Percentiles rank a stretch among this genome's conserved stretches.
Conservation (phyloP, 1,139 yeast genomes). For the Suhomyces coccinellae region DNA sequence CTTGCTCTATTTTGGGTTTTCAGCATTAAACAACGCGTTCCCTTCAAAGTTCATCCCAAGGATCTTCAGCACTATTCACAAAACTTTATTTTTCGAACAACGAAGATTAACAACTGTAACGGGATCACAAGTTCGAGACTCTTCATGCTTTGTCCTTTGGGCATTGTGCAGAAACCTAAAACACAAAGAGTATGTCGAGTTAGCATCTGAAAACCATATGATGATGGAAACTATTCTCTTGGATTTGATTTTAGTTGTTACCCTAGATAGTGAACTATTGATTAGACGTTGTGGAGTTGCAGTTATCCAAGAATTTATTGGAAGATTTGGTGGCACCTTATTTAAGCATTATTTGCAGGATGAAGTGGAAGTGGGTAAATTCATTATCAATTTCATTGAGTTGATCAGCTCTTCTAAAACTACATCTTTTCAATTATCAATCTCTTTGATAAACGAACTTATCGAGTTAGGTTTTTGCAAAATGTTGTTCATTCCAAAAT, state of each 20-base stretch:
- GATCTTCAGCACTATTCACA: conserved; percentile 35
- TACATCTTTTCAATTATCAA: conserved; percentile 25
- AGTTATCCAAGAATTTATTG: conserved; percentile 81
- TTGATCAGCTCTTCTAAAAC: conserved; percentile 30
- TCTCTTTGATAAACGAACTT: conserved; percentile 23
- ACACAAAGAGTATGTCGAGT: conserved; percentile 13
- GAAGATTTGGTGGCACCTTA: conserved; percentile 57
- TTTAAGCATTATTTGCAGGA: conserved; percentile 20
- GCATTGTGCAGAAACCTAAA: conserved; percentile 33
- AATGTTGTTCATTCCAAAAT: conserved; percentile 26
- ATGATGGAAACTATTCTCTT: conserved; percentile 30
- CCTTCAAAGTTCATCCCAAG: conserved; percentile 27
- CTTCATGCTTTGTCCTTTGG: conserved; percentile 72
- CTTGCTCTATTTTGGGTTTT: conserved; percentile 38
- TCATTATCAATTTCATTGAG: conserved; percentile 57
- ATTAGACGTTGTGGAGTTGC: conserved; percentile 84
- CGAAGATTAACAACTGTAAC: conserved; percentile 46
- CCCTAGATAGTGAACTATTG: conserved; percentile 73
- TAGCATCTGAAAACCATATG: conserved; percentile 15
- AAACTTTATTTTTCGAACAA: conserved; percentile 57
- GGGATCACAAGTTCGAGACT: conserved; percentile 76
- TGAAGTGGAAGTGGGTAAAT: conserved; percentile 29
- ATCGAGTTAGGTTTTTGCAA: conserved; percentile 31
- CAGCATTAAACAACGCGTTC: conserved; percentile 30
- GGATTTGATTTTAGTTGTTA: conserved; percentile 52